Conservation (phyloP, 768 basidiomycete genomes). For the Tephrocybe sp. region DNA sequence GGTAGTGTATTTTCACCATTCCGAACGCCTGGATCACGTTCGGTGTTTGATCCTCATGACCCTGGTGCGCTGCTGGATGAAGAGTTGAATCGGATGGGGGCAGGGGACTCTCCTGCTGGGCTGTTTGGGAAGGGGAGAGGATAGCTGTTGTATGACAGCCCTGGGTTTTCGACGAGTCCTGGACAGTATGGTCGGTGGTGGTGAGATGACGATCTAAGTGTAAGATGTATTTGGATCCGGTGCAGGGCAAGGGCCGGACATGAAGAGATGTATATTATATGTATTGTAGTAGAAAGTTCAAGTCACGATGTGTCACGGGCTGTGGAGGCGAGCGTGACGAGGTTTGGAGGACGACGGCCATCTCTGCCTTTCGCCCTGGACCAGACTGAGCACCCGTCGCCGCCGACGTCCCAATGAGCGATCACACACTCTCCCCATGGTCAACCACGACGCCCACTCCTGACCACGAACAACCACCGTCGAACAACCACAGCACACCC, state of each 20-base stretch:
- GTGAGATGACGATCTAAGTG: conserved; percentile 27
- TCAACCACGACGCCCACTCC: too few relatives aligned
- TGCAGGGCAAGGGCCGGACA: conserved; percentile 9
- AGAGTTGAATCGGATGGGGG: conserved; percentile 58
- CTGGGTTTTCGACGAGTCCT: conserved; percentile 55
- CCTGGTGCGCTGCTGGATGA: conserved; percentile 68
- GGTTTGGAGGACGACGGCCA: conserved; percentile 16
- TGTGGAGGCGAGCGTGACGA: conserved; percentile 11
- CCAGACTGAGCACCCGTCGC: background rate
- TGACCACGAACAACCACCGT: too few relatives aligned
- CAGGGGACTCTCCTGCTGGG: conserved; percentile 63
- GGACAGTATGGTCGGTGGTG: conserved; percentile 52
- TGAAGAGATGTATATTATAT: conserved; percentile 4
- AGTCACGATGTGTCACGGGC: conserved; percentile 15
- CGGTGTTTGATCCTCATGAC: conserved; percentile 70
- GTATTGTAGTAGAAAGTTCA: background rate
- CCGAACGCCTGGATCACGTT: conserved; percentile 49
- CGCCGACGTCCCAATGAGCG: too few relatives aligned
- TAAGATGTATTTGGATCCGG: conserved; percentile 7
- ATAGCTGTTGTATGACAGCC: conserved; percentile 68
- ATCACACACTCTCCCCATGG: conserved; percentile 27
- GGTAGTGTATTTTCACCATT: conserved; percentile 34
- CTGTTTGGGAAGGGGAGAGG: conserved; percentile 59
- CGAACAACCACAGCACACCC: too few relatives aligned
- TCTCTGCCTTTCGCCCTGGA: conserved; percentile 7